Percentiles rank a stretch among this genome's conserved stretches.
Conservation (phyloP, 805 yeast species). For the Cyberlindnera americana region DNA sequence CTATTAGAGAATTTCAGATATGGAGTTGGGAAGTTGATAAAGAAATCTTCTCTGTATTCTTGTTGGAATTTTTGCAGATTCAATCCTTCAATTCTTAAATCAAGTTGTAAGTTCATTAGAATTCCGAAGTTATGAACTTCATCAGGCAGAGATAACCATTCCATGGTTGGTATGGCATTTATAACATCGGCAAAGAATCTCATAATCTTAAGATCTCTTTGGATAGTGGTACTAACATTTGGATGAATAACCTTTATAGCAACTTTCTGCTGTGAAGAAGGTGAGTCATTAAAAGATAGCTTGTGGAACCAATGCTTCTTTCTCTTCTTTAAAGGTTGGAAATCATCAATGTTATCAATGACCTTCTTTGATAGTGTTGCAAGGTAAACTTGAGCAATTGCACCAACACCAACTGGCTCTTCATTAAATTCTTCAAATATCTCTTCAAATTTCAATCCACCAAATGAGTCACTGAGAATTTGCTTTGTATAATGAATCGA, state of each 20-base stretch:
- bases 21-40: slow-evolving; percentile 80
- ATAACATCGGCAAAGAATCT: slow-evolving; percentile 67
- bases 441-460: slow-evolving; percentile 52
- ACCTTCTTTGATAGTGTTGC: slow-evolving; percentile 57
- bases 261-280: slow-evolving; percentile 51
- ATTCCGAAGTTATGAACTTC: slow-evolving; percentile 87
- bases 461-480: slow-evolving; percentile 57
- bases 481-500: slow-evolving; percentile 54
- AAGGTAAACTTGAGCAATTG: slow-evolving; percentile 92
- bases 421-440: slow-evolving; percentile 76
- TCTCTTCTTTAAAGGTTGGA: slow-evolving; percentile 21
- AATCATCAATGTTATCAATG: slow-evolving; percentile 33
- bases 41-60: slow-evolving; percentile 55
- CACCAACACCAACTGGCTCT: slow-evolving; percentile 92
- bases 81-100: slow-evolving; percentile 83
- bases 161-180: slow-evolving; percentile 86
- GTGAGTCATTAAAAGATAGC: slow-evolving; percentile 13
- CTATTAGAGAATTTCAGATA: slow-evolving; percentile 61
- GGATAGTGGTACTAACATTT: slow-evolving; percentile 62
- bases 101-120: slow-evolving; percentile 86
- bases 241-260: slow-evolving; percentile 96
- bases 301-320: slow-evolving; percentile 21
- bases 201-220: slow-evolving; percentile 84
- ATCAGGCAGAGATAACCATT: slow-evolving; percentile 93
- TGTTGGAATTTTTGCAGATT: slow-evolving; percentile 69